Evolutionary conservation across 2,329 filamentous ascomycete species (phyloP).

Genomic region (Ophiostoma quercus): DNA sequence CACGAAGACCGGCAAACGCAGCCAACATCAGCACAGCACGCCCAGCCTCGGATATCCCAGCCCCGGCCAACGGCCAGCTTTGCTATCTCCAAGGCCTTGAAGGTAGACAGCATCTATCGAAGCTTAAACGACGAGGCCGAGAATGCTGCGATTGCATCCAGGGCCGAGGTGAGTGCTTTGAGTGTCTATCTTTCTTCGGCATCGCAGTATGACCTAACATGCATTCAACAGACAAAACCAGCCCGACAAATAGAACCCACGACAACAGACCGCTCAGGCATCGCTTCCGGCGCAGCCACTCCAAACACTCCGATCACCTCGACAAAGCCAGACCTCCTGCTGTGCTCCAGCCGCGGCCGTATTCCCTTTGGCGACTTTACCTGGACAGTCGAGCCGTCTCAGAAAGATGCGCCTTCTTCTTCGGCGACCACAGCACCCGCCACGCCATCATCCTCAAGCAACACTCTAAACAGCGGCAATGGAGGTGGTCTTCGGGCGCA

Average conservation of each 20-base stretch:
- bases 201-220: not conserved
- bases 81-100: conserved; percentile 12
- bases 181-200: not conserved
- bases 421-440: not conserved
- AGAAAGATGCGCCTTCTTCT: conserved; percentile 17
- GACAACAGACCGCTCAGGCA: not conserved
- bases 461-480: conserved; percentile 14
- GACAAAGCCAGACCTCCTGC: conserved; percentile 11
- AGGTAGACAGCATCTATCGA: conserved; percentile 18
- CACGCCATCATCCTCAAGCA: not conserved
- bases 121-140: conserved; percentile 21
- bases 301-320: not conserved
- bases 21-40: conserved; percentile 3
- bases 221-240: not conserved
- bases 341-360: conserved; percentile 25
- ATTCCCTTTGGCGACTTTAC: conserved; percentile 22
- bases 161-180: not conserved
- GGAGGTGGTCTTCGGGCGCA: conserved; percentile 24
- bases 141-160: not conserved
- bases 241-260: not conserved
- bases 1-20: conserved; percentile 6
- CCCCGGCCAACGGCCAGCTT: conserved; percentile 3
- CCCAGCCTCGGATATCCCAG: conserved; percentile 4
- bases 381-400: conserved; percentile 20
- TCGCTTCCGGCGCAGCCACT: not conserved